Conservation (phyloP, 2,329 filamentous ascomycete species). For the Colletotrichum cereale region DNA sequence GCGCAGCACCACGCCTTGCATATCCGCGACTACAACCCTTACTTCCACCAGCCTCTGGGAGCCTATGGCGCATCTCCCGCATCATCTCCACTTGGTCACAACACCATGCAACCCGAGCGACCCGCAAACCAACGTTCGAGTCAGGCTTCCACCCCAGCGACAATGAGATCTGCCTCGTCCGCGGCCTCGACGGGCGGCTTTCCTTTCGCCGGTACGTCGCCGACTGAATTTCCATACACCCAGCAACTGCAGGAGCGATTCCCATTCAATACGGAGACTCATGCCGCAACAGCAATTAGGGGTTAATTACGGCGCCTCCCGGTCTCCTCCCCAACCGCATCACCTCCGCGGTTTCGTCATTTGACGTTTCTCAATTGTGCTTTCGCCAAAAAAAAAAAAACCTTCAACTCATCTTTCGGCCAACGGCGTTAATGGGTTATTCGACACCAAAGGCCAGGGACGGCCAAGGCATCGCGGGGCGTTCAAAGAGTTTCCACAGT, state of each 20-base stretch:
- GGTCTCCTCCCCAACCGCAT: not conserved
- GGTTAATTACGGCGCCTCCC: conserved; percentile 46
- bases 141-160: conserved; percentile 49
- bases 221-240: conserved; percentile 55
- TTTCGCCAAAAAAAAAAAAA: conserved; percentile 12
- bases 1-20: conserved; percentile 59
- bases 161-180: conserved; percentile 57
- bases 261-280: conserved; percentile 61
- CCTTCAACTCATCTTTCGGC: conserved; percentile 12
- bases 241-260: conserved; percentile 62
- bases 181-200: conserved; percentile 60
- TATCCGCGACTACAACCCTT: conserved; percentile 36
- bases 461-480: conserved; percentile 31
- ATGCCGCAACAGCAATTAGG: conserved; percentile 63
- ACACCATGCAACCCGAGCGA: conserved; percentile 42
- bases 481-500: conserved; percentile 31
- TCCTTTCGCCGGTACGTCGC: conserved; percentile 60
- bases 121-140: conserved; percentile 48
- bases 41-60: conserved; percentile 42
- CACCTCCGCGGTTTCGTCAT: conserved; percentile 12
- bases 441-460: conserved; percentile 27
- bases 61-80: conserved; percentile 50
- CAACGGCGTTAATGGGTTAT: conserved; percentile 36
- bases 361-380: conserved; percentile 40
- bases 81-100: conserved; percentile 49